Base-by-base conservation (phyloP, 2,329 filamentous ascomycete species). In the Phaeosphaeria sp. region DNA sequence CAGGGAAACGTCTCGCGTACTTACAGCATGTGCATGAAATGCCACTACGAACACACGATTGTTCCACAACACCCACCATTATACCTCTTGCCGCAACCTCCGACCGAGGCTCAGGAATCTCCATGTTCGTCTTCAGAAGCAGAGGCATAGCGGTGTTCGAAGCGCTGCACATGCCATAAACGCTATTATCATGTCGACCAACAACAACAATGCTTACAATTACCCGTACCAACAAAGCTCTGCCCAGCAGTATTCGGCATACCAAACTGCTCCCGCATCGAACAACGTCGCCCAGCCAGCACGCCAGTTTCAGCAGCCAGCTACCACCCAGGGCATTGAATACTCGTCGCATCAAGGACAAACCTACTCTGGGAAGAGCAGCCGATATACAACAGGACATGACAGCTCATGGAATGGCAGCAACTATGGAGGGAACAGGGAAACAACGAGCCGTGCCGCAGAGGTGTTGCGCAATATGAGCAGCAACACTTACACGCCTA, bases 381-480 rank as follows among this genome's bases (percentile, higher is more conserved):
- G 22, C 27, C 61, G 61, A 18, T 73, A 73, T 57, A 66, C 56
- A 6, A 50, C 56, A 17, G 52, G 50, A 13, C 71, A 72, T 43
- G 66, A 66, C 18, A 61, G 53, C 21, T 56, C 63, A 3, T 72
- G 72, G 73, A 60, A 52, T 21, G 55, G 59, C 17, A 69, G 50
- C 47, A 68, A 48, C 52, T 72, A 74, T 67, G 66, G 64, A 15
- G 62, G 54, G 9, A 65, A 62, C 21, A 62, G 62, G 5, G 72
- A 74, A 51, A 68, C 65, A 11, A 71, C 68, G 7, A 72, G 62
- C 44, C 58, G 66, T 22, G 73, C 73, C 27, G 73, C 74, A 27
- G 71, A 77, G 56, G 72, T 71, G 20, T 52, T 76, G 46, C 67
- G 57, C 44, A 73, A 72, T 36, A 72, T 76, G 67, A 75, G 72